Conservation (phyloP, 2,329 filamentous ascomycete genomes). For the Colletotrichum liriopes region DNA sequence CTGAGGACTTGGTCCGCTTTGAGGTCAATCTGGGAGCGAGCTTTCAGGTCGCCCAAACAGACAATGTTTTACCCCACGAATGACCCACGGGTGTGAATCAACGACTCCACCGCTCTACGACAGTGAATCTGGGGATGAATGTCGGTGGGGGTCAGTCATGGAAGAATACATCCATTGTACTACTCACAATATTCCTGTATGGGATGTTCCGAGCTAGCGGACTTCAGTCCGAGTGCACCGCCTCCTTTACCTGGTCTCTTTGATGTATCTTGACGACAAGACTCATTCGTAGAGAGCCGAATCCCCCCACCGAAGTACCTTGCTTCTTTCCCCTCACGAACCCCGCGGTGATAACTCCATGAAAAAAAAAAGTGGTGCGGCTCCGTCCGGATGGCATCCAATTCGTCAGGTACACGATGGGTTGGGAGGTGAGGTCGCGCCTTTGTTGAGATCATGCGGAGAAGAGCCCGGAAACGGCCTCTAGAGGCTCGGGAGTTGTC, state of each 20-base stretch:
- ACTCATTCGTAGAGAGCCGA: constrained; percentile 8
- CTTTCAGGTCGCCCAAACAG: neutral
- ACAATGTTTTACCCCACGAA: neutral
- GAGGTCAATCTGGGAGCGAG: neutral
- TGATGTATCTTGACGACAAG: neutral
- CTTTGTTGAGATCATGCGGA: constrained; percentile 12
- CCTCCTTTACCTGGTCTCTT: neutral
- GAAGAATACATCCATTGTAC: no score
- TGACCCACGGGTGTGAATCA: neutral
- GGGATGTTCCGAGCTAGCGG: neutral
- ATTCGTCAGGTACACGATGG: neutral
- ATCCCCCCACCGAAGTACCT: constrained; percentile 5
- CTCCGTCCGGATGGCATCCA: neutral
- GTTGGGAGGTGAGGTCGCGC: neutral
- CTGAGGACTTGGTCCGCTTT: neutral
- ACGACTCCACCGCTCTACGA: neutral
- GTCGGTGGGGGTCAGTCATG: neutral
- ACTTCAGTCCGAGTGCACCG: neutral
- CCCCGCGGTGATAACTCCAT: neutral
- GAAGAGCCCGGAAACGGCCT: constrained; percentile 17
- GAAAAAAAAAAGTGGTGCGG: constrained; percentile 33
- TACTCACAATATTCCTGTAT: no score
- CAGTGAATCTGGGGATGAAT: neutral
- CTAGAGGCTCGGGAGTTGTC: constrained; percentile 28
- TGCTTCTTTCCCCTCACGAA: constrained; percentile 4